Conservation (phyloP, 805 yeast species). For the Candida andamanensis region DNA sequence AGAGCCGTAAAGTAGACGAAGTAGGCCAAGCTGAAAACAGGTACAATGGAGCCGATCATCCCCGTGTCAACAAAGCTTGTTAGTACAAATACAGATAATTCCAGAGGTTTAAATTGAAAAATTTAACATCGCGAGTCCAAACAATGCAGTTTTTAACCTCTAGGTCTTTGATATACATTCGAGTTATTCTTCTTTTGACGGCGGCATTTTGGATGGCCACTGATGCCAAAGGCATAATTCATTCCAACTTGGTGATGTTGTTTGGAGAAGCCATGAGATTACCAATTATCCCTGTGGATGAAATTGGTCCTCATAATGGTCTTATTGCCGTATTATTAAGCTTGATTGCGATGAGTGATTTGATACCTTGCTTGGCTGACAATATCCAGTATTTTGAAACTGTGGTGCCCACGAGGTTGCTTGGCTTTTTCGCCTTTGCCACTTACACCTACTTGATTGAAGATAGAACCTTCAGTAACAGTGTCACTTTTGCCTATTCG, state of each 20-base stretch:
- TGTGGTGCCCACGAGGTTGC: slow-evolving; percentile 53
- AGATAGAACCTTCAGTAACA: slow-evolving; percentile 51
- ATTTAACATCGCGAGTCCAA: slow-evolving; percentile 9
- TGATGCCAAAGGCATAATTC: slow-evolving; percentile 41
- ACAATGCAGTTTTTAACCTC: slow-evolving; percentile 52
- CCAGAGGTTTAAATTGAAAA: no score
- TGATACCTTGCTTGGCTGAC: slow-evolving; percentile 53
- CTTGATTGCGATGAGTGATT: slow-evolving; percentile 45
- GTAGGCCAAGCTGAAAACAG: no score
- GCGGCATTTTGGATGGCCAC: slow-evolving; percentile 44
- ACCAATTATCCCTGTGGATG: slow-evolving; percentile 24
- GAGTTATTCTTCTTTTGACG: slow-evolving; percentile 42
- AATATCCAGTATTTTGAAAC: slow-evolving; percentile 51
- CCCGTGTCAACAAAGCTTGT: no score
- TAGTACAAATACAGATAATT: no score
- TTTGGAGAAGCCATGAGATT: slow-evolving; percentile 58
- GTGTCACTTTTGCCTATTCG: slow-evolving; percentile 52
- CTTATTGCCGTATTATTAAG: slow-evolving; percentile 42
- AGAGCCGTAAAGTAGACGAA: no score
- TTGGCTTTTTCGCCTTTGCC: slow-evolving; percentile 45
- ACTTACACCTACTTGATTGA: slow-evolving; percentile 44
- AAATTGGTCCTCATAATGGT: slow-evolving; percentile 45
- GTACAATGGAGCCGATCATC: no score
- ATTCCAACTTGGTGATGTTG: slow-evolving; percentile 44
- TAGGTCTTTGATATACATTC: slow-evolving; percentile 40